A percentile compares a stretch with the other conserved stretches of the same genome.
These are phyloP conservation scores for Secale cereale DNA, from an alignment of 176 grass and related monocot genomes.

Conservation along the genomic window DNA sequence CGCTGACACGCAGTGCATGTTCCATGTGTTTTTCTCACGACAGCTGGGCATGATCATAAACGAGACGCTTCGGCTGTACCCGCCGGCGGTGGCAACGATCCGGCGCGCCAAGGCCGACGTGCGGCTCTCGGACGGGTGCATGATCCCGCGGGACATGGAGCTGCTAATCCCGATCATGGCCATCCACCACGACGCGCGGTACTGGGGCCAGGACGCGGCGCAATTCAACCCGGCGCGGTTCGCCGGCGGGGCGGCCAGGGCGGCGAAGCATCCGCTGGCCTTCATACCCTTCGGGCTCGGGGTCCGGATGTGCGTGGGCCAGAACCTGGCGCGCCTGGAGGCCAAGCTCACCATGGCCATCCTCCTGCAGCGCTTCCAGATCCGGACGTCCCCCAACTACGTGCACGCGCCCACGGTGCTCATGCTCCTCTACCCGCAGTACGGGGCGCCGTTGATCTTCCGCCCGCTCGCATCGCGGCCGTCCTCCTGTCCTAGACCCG, in stretches of 20 bases:
- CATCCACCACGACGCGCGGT: conserved; percentile 56
- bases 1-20: neutral
- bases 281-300: conserved; percentile 80
- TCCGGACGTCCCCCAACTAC: conserved; percentile 47
- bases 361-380: conserved; percentile 47
- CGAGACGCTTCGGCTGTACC: conserved; percentile 80
- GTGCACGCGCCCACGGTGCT: conserved; percentile 73
- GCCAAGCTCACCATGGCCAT: conserved; percentile 69
- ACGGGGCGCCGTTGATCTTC: conserved; percentile 69
- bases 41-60: conserved; percentile 79
- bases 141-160: conserved; percentile 61
- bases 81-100: conserved; percentile 81
- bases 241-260: conserved; percentile 19
- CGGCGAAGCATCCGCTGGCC: conserved; percentile 55
- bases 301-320: conserved; percentile 71
- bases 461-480: neutral
- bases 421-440: conserved; percentile 80
- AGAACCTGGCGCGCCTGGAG: conserved; percentile 60
- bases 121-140: conserved; percentile 45
- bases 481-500: neutral
- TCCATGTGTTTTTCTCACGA: neutral
- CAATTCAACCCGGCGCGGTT: conserved; percentile 67
- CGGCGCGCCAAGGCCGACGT: conserved; percentile 62
- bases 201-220: conserved; percentile 54
- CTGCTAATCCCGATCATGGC: conserved; percentile 79